Percentiles rank a stretch among this genome's conserved stretches.
These are phyloP conservation scores for Mycena haematopus DNA, from an alignment of 768 basidiomycete genomes.

Conservation along the genomic window DNA sequence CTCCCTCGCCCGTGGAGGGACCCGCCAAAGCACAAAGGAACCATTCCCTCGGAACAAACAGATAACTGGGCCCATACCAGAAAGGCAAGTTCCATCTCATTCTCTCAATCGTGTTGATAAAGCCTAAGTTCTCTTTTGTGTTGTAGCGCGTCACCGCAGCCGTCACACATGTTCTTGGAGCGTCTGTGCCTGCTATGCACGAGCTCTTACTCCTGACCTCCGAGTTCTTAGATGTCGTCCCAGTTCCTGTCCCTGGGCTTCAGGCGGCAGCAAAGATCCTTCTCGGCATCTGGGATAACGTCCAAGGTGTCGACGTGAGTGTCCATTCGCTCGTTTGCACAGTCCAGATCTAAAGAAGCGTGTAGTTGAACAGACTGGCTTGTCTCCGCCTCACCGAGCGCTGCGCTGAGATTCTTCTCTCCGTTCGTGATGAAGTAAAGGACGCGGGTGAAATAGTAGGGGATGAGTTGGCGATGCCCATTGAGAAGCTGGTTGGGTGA, in stretches of 20 bases:
- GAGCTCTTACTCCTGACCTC: constrained; percentile 42
- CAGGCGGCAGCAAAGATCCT: constrained; percentile 54
- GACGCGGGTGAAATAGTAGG: constrained; percentile 51
- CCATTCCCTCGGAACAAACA: constrained; percentile 34
- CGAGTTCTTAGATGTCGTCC: constrained; percentile 54
- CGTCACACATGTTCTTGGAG: constrained; percentile 42
- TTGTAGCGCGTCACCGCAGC: constrained; percentile 41
- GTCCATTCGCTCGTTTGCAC: not conserved
- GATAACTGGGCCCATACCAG: constrained; percentile 31
- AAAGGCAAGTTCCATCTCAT: constrained; percentile 15
- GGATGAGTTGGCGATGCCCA: constrained; percentile 51
- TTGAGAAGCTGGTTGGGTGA: constrained; percentile 52
- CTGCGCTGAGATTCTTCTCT: constrained; percentile 62
- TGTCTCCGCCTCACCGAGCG: constrained; percentile 67
- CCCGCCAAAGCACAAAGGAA: constrained; percentile 28
- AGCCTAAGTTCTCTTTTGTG: not conserved
- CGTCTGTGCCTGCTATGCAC: constrained; percentile 42
- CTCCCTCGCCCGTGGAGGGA: constrained; percentile 30
- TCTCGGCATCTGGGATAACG: constrained; percentile 60
- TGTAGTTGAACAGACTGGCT: constrained; percentile 59
- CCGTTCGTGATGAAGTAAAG: constrained; percentile 58
- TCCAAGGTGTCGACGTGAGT: constrained; percentile 62
- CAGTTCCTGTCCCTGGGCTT: constrained; percentile 50
- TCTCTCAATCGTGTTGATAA: not conserved
- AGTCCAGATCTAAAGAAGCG: not conserved